These are phyloP conservation scores for Exophiala dermatitidis DNA, from an alignment of 2,329 filamentous ascomycete species.

Conservation along the genomic window DNA sequence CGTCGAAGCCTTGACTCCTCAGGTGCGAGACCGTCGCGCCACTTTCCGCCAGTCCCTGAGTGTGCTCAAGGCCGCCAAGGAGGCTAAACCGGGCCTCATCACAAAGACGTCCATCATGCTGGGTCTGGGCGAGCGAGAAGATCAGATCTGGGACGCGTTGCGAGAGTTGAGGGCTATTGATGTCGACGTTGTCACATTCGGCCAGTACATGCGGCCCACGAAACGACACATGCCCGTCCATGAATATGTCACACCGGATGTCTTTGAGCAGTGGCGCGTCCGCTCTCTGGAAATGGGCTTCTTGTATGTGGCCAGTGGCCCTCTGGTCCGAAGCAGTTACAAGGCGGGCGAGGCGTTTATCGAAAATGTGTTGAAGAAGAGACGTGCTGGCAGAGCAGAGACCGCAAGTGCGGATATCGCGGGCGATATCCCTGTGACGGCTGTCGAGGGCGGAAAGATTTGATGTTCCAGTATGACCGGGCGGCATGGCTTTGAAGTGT, in stretches of 20 bases:
- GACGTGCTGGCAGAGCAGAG: conserved; percentile 35
- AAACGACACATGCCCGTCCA: conserved; percentile 97
- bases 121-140: conserved; percentile 84
- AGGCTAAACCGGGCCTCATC: conserved; percentile 66
- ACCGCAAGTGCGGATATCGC: conserved; percentile 28
- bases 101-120: conserved; percentile 99
- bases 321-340: conserved; percentile 88
- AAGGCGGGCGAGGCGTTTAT: conserved; percentile 98
- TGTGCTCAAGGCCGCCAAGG: conserved; percentile 76
- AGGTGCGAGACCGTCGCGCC: conserved; percentile 80
- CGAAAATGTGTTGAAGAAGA: conserved; percentile 91
- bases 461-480: background rate
- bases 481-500: background rate
- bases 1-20: conserved; percentile 79
- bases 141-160: conserved; percentile 72
- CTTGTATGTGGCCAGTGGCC: conserved; percentile 90
- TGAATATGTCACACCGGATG: conserved; percentile 84
- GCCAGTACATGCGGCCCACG: conserved; percentile 99
- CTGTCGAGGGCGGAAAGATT: conserved; percentile 5
- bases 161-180: conserved; percentile 69
- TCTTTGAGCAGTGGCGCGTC: conserved; percentile 86
- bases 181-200: conserved; percentile 95
- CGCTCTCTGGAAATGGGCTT: conserved; percentile 91
- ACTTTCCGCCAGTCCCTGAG: conserved; percentile 78
- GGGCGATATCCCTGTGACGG: conserved; percentile 17